phyloP scores from a whole-genome alignment of 2,329 filamentous ascomycete genomes.

The Rugonectria rugulosa region DNA sequence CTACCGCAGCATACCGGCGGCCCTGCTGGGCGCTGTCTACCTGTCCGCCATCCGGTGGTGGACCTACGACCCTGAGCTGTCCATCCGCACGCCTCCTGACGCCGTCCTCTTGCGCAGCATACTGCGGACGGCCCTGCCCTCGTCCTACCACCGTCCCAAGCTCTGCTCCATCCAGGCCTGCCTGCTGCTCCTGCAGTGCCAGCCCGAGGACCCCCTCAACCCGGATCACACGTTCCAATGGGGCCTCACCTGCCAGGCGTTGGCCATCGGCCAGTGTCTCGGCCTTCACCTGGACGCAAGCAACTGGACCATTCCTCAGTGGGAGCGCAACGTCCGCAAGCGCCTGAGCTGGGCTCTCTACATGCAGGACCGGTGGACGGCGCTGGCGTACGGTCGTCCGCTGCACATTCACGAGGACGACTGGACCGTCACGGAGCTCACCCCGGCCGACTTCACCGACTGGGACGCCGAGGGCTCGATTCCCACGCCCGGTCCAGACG shows the following conservation, averaged over 20 bases:
- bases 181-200: conserved; percentile 39
- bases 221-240: conserved; percentile 45
- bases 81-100: conserved; percentile 39
- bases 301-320: conserved; percentile 63
- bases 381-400: conserved; percentile 40
- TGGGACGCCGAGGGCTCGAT: conserved; percentile 29
- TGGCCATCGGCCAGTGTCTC: conserved; percentile 59
- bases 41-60: conserved; percentile 63
- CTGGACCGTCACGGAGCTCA: conserved; percentile 39
- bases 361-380: conserved; percentile 66
- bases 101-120: conserved; percentile 33
- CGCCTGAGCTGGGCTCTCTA: conserved; percentile 66
- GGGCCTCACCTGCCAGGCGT: conserved; percentile 53
- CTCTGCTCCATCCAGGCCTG: conserved; percentile 42
- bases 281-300: conserved; percentile 64
- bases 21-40: conserved; percentile 63
- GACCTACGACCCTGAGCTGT: conserved; percentile 51
- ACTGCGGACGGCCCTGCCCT: conserved; percentile 36
- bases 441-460: conserved; percentile 44
- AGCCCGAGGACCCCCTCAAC: conserved; percentile 43
- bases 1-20: conserved; percentile 59
- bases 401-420: conserved; percentile 43
- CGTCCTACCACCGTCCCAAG: conserved; percentile 41
- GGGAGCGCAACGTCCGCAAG: conserved; percentile 65
- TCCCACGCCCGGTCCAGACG: conserved; percentile 28